Evolutionary conservation across 495 filamentous ascomycete species (phyloP).

Genomic region (Neurospora sp.): DNA sequence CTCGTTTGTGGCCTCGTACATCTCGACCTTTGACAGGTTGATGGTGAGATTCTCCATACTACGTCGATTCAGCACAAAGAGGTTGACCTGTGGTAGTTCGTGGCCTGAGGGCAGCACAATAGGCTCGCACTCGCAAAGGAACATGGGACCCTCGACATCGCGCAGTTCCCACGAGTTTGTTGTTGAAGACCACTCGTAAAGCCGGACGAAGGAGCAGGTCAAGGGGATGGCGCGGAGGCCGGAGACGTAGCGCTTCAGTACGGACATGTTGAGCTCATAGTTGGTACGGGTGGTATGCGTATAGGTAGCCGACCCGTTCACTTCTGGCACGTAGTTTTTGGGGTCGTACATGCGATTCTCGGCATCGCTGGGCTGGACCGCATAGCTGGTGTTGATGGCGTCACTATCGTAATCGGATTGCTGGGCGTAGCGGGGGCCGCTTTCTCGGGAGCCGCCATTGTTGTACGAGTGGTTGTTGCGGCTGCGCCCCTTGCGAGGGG

Average conservation of each 20-base stretch:
- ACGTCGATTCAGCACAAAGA: constrained; percentile 40
- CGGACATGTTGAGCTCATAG: constrained; percentile 71
- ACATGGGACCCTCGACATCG: constrained; percentile 70
- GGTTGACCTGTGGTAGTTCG: constrained; percentile 20
- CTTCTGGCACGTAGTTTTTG: constrained; percentile 6
- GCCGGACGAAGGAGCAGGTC: constrained; percentile 66
- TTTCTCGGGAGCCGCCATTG: constrained; percentile 1
- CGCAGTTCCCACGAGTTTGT: constrained; percentile 64
- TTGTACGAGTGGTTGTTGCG: constrained; percentile 28
- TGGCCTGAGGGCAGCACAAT: constrained; percentile 17
- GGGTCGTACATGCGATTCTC: constrained; percentile 13
- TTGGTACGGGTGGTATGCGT: constrained; percentile 52
- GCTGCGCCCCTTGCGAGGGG: constrained; percentile 25
- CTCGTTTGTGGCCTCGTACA: background rate
- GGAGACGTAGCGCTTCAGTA: constrained; percentile 61
- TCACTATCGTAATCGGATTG: constrained; percentile 59
- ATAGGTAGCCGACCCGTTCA: constrained; percentile 12
- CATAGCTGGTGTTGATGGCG: constrained; percentile 31
- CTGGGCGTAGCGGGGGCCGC: constrained; percentile 20
- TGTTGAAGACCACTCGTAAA: constrained; percentile 62
- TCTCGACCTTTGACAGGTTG: constrained; percentile 25
- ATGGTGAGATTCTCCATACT: constrained; percentile 33
- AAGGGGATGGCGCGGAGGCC: constrained; percentile 54
- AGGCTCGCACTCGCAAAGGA: constrained; percentile 56
- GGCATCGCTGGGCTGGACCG: background rate